Conservation (phyloP, 371 early-diverging fungal genomes). For the Umbelopsis sp. region DNA sequence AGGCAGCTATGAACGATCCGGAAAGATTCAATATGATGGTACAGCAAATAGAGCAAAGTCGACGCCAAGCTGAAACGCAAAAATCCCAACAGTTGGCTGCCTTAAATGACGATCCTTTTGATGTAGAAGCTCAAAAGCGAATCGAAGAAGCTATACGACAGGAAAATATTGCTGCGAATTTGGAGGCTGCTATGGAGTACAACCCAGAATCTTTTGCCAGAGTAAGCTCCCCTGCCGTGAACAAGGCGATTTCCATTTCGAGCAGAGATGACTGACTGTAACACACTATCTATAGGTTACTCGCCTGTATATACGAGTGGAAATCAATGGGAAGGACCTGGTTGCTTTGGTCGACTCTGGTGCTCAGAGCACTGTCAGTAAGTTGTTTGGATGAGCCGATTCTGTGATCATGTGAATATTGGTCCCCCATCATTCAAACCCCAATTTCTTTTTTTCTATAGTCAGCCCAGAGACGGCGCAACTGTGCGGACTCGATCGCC, state of each 20-base stretch:
- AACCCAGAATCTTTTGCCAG: constrained; percentile 95
- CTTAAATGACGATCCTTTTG: constrained; percentile 82
- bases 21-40: constrained; percentile 66
- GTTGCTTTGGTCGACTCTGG: constrained; percentile 98
- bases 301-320: constrained; percentile 89
- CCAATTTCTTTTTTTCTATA: constrained; percentile 25
- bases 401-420: neutral
- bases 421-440: neutral
- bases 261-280: neutral
- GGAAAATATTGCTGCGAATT: constrained; percentile 85
- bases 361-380: constrained; percentile 96
- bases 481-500: constrained; percentile 83
- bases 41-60: constrained; percentile 62
- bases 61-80: constrained; percentile 59
- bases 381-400: constrained; percentile 22
- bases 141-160: constrained; percentile 92
- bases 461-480: constrained; percentile 87
- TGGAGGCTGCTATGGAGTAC: constrained; percentile 92
- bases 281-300: constrained; percentile 54
- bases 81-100: constrained; percentile 44
- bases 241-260: neutral
- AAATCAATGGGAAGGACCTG: constrained; percentile 85
- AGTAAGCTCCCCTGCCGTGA: constrained; percentile 30
- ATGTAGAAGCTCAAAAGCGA: constrained; percentile 86
- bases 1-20: constrained; percentile 72